Conservation (phyloP, 257 asterid species). For the Nicotiana otophora region DNA sequence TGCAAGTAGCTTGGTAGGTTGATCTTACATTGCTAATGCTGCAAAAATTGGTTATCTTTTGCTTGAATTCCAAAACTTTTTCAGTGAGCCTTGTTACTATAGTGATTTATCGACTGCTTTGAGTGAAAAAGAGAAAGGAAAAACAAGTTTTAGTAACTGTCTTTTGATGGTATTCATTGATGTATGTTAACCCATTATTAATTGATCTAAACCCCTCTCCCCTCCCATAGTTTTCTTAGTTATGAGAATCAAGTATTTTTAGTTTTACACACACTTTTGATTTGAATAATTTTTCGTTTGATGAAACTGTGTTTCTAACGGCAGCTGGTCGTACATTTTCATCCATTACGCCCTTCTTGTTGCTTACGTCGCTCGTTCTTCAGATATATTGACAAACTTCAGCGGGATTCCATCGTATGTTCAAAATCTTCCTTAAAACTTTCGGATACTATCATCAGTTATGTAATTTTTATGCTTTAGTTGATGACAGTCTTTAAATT, state of each 20-base stretch:
- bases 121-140: neutral
- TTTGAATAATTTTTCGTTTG: slow-evolving; percentile 14
- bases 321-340: slow-evolving; percentile 95
- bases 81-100: neutral
- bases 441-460: neutral
- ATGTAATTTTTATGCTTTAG: neutral
- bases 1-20: slow-evolving; percentile 77
- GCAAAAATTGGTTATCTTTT: neutral
- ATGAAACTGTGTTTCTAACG: slow-evolving; percentile 21
- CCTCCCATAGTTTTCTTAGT: neutral
- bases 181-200: neutral
- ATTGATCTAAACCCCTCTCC: neutral
- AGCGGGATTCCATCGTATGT: slow-evolving; percentile 73
- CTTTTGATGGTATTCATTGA: neutral
- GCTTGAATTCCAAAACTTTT: neutral
- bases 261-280: neutral
- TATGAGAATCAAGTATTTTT: neutral
- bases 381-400: slow-evolving; percentile 79
- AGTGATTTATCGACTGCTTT: neutral
- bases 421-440: neutral
- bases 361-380: slow-evolving; percentile 93
- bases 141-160: neutral
- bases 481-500: neutral
- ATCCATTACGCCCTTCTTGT: slow-evolving; percentile 93
- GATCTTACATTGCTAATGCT: neutral